A percentile compares a stretch with the other conserved stretches of the same genome.
Conservation (phyloP, 371 early-diverging fungal species). For the Mortierella sp. region DNA sequence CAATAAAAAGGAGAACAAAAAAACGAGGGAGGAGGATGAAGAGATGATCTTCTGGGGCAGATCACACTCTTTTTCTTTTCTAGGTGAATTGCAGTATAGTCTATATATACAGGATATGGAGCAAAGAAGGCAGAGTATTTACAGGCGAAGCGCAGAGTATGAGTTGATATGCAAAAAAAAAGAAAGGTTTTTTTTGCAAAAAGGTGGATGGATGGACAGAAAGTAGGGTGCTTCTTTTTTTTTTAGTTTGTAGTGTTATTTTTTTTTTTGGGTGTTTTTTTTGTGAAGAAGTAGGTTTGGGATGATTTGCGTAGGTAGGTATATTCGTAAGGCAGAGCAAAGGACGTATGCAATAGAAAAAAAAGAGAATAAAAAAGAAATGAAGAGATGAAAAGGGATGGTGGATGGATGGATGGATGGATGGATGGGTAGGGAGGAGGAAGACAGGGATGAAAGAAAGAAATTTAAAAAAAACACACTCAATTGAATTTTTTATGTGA, state of each 20-base stretch:
- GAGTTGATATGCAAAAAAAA: background rate
- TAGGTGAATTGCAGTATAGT: background rate
- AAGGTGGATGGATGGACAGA: background rate
- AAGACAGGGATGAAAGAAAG: background rate
- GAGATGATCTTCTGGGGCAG: background rate
- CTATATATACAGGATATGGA: background rate
- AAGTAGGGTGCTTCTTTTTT: background rate
- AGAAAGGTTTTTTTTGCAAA: background rate
- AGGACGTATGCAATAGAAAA: conserved; percentile 1
- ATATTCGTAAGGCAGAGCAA: background rate
- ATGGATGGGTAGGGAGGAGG: no score
- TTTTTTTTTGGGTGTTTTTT: background rate
- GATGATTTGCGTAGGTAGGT: no score
- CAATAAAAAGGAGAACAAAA: background rate
- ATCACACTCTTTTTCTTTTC: conserved; percentile 3
- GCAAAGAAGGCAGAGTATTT: background rate
- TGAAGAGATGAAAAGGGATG: background rate
- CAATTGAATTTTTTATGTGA: background rate
- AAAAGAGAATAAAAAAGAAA: background rate
- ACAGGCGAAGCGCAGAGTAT: background rate
- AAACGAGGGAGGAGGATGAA: background rate
- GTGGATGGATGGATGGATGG: background rate
- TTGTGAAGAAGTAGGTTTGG: no score
- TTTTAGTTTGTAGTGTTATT: background rate
- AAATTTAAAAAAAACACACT: background rate